Evolutionary conservation across 148 eudicot species (phyloP).

Genomic region (Fagopyrum esculentum): DNA sequence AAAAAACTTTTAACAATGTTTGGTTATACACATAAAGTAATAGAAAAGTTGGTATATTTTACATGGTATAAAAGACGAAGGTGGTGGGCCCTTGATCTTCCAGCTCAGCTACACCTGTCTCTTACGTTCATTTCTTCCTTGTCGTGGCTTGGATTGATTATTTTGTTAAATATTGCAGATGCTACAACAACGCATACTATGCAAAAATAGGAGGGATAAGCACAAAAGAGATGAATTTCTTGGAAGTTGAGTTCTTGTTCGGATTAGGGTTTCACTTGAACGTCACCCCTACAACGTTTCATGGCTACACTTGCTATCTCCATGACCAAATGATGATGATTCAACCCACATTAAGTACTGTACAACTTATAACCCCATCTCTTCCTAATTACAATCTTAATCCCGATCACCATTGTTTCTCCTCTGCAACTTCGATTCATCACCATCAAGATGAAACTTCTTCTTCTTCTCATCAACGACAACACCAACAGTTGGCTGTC

Average conservation of each 20-base stretch:
- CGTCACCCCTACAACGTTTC: slow-evolving; percentile 65
- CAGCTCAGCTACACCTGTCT: slow-evolving; percentile 7
- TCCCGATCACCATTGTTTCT: neutral
- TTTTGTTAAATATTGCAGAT: slow-evolving; percentile 26
- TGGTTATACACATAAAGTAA: too few relatives aligned
- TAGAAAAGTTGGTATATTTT: too few relatives aligned
- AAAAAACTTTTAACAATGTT: too few relatives aligned
- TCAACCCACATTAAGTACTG: slow-evolving; percentile 11
- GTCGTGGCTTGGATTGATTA: too few relatives aligned
- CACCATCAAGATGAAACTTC: neutral
- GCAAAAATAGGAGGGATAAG: slow-evolving; percentile 82
- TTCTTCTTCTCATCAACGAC: neutral
- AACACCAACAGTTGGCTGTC: neutral
- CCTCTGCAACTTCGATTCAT: neutral
- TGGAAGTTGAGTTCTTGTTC: slow-evolving; percentile 74
- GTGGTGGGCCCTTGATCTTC: neutral
- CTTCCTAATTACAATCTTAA: neutral
- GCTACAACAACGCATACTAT: slow-evolving; percentile 81
- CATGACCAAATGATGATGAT: slow-evolving; percentile 49
- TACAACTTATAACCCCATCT: too few relatives aligned
- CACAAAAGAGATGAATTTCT: slow-evolving; percentile 66
- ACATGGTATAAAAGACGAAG: neutral
- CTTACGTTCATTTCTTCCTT: neutral
- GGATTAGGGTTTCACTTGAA: slow-evolving; percentile 67
- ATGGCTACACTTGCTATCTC: slow-evolving; percentile 48